phyloP scores from a whole-genome alignment of 345 rosid species.

The Excoecaria agallocha region DNA sequence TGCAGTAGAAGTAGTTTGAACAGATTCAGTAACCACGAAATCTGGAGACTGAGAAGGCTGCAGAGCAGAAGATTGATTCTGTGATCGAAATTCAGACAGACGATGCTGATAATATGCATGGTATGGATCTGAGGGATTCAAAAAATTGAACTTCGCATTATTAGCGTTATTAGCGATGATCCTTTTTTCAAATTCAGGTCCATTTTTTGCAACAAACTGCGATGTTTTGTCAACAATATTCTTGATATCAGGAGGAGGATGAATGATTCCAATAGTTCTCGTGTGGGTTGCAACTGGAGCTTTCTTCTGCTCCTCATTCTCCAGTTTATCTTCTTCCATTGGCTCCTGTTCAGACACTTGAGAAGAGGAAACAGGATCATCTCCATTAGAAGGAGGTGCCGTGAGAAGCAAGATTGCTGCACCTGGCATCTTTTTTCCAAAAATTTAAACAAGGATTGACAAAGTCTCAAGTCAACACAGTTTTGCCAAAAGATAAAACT shows the following conservation, averaged over 20 bases:
- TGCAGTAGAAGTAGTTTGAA: slow-evolving; percentile 31
- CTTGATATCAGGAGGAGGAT: slow-evolving; percentile 84
- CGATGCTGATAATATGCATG: slow-evolving; percentile 77
- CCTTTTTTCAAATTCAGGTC: slow-evolving; percentile 76
- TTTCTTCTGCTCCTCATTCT: slow-evolving; percentile 42
- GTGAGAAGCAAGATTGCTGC: slow-evolving; percentile 65
- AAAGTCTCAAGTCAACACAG: neutral
- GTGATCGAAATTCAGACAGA: slow-evolving; percentile 62
- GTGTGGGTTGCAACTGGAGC: slow-evolving; percentile 72
- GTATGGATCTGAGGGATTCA: slow-evolving; percentile 64
- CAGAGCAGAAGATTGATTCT: slow-evolving; percentile 47
- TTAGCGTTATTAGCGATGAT: slow-evolving; percentile 62
- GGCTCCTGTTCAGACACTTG: slow-evolving; percentile 46
- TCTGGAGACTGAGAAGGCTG: slow-evolving; percentile 38
- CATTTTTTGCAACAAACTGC: slow-evolving; percentile 69
- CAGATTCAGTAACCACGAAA: slow-evolving; percentile 35
- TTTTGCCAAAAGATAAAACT: neutral
- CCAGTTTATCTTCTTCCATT: slow-evolving; percentile 30
- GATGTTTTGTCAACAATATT: slow-evolving; percentile 80
- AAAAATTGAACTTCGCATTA: slow-evolving; percentile 69
- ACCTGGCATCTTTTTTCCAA: slow-evolving; percentile 41
- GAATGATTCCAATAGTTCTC: slow-evolving; percentile 71
- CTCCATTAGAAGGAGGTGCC: slow-evolving; percentile 69
- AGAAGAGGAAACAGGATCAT: slow-evolving; percentile 57
- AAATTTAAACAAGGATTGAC: neutral